Evolutionary conservation across 2,329 filamentous ascomycete genomes (phyloP), one percentile per base, ranked within the genome.

Genomic region (Fusarium neocosmosporiellum): DNA sequence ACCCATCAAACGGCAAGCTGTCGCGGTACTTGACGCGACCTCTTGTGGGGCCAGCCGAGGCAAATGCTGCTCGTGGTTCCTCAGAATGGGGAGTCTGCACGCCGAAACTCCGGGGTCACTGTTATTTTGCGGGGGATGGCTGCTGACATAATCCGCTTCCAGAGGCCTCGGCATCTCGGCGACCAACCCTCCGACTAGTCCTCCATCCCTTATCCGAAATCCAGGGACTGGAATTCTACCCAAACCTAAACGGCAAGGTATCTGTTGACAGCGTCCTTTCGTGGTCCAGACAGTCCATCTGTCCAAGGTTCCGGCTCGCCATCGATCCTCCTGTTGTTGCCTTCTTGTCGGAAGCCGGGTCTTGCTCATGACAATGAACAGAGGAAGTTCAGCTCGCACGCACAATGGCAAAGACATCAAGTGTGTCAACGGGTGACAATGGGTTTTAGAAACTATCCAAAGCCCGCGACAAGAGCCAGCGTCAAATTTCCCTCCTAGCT

Each of bases 11-110:
- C 75, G 76, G 72, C 71, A 66, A 73, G 66, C 57, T 54, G 62
- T 58, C 57, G 59, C 74, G 72, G 77, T 66, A 72, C 69, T 72
- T 73, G 66, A 50, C 65, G 65, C 61, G 34, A 59, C 43, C 9
- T 69, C 46, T 54, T 76, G 77, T 79, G 78, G 79, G 78, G 78
- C 73, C 69, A 72, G 72, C 79, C 79, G 79, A 80, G 79, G 79
- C 79, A 78, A 57, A 50, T 55, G 41, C 18, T 29, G 3, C 16
- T n/a, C 46, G n/a, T 13, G n/a, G 39, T 43, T 27, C 75, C 73
- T 65, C 67, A 68, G 68, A 50, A 60, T 53, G 37, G 66, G 55
- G 58, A 41, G 37, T 27, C 14, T 24, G 18, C 9, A 29, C 73
- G 70, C 74, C 74, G 74, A 76, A 68, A 72, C 63, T 58, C 55